Evolutionary conservation across 78 protist species (phyloP), one percentile per base, ranked within the genome.

Genomic region (Chrysochromulina tobinii): DNA sequence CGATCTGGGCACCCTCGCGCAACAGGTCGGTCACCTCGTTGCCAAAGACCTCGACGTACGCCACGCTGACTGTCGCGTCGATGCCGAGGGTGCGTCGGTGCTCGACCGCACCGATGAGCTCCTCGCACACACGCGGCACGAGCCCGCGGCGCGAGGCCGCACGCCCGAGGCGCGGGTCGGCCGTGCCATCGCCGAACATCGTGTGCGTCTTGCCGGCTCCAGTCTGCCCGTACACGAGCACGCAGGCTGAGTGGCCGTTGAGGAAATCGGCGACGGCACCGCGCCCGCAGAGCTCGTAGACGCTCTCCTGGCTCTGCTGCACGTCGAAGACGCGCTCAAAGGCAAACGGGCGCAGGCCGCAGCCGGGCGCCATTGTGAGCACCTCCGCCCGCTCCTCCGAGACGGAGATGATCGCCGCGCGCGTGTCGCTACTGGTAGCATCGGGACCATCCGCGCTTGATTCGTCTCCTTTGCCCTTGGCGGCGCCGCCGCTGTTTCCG

Each of bases 141-240:
- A 57, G 48, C 48, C 89, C 69, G n/a, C 11, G 23, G 53, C 21
- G 21, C 54, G n/a, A 9, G 21, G 59, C n/a, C 12, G 27, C 66
- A 6, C 57, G 38, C 23, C 67, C 12, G 6, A 75, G 77, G 1
- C 77, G 77, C 77, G 5, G 21, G 77, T 68, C 83, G 58, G 2
- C 58, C 12, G 83, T 9, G 58, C 57, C 83, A 1, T 50, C 83
- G 83, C 83, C 83, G 57, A 75, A 75, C 59, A 50, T 17, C 23
- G 92, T 55, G 50, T 27, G 17, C 83, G n/a, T 23, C 83, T 21
- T 18, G 68, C 85, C 64, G 50, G 89, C 72, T 1, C 88, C 88
- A 0, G 93, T 91, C 88, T 91, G 93, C 23, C 93, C 93, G 59
- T 81, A 91, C n/a, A 54, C 69, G 23, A 91, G 55, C 55, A 91